Evolutionary conservation across 164 flowering plant species (phyloP), one percentile per base, ranked within the genome.

Genomic region (Malania oleifera): DNA sequence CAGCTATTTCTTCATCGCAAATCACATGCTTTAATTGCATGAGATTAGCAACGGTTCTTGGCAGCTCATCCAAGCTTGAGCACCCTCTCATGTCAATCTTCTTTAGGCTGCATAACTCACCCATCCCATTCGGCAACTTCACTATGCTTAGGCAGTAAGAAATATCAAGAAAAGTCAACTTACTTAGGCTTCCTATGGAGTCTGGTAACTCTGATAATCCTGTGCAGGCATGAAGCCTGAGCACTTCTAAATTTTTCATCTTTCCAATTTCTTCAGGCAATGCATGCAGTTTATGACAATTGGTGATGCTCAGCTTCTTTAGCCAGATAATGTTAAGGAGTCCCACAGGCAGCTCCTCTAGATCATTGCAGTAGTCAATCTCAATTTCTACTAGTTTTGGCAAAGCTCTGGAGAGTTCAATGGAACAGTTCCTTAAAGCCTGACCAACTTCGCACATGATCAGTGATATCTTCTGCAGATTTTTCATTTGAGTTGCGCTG

Each of bases 151-250:
- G 20, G 47, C 82, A 78, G 1, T 68, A 62, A 2, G 79, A 72
- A 37, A 81, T 54, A 57, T 77, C 82, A 23, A 77, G 73, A 35
- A 67, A 25, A 2, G 18, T 45, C 40, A 80, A 38, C 38, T 73
- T 67, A 0, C 39, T 17, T 18, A 75, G 80, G 35, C 27, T 31
- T 17, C 56, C 55, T 28, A 71, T 52, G 3, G 80, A 64, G 20
- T 69, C 70, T 9, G 82, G 82, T 25, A 81, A 48, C 47, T 47
- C 62, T 10, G 2, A 5, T 40, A 78, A 54, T 34, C 60, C 38
- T 2, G 70, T 70, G 37, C 85, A 81, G 1, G 73, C 57, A 27
- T 24, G 61, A 13, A 81, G 75, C 70, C 79, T 70, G 35, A 76
- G 50, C 38, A 57, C 54, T 58, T 78, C 55, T 11, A 81, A 55